Evolutionary conservation across 192 early-diverging fungal species (phyloP).

Genomic region (Entophlyctis helioformis): DNA sequence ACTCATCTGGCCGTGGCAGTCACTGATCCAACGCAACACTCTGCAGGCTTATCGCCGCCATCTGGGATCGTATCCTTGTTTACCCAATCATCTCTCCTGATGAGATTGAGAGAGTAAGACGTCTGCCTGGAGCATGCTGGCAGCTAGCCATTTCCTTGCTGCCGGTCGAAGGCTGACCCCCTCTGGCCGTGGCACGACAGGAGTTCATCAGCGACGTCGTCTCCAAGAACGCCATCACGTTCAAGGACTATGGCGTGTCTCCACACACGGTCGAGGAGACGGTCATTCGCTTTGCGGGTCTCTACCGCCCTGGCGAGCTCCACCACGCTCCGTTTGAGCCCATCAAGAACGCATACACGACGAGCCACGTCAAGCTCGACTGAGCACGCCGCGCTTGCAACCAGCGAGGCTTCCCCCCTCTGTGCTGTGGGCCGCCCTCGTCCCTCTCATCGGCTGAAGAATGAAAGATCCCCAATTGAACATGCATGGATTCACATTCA

Average conservation of each 20-base stretch:
- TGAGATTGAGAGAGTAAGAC: slow-evolving; percentile 65
- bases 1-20: not conserved
- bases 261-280: slow-evolving; percentile 70
- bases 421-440: too few relatives aligned
- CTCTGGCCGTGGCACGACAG: slow-evolving; percentile 3
- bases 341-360: slow-evolving; percentile 18
- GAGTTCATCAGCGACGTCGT: slow-evolving; percentile 63
- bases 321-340: slow-evolving; percentile 20
- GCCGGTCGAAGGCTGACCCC: not conserved
- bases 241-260: slow-evolving; percentile 74
- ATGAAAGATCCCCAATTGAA: too few relatives aligned
- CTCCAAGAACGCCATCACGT: slow-evolving; percentile 61
- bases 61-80: slow-evolving; percentile 47
- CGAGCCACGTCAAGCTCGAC: too few relatives aligned
- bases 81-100: slow-evolving; percentile 74
- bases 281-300: slow-evolving; percentile 69
- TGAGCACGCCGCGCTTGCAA: too few relatives aligned
- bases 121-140: too few relatives aligned
- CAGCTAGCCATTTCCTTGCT: not conserved
- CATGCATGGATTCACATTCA: too few relatives aligned
- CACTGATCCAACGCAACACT: not conserved
- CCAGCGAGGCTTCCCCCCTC: too few relatives aligned
- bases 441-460: too few relatives aligned
- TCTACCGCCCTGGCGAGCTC: slow-evolving; percentile 50
- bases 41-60: slow-evolving; percentile 35